phyloP scores from a whole-genome alignment of 352 stramenopile species.

The Hyphochytrium catenoides region DNA sequence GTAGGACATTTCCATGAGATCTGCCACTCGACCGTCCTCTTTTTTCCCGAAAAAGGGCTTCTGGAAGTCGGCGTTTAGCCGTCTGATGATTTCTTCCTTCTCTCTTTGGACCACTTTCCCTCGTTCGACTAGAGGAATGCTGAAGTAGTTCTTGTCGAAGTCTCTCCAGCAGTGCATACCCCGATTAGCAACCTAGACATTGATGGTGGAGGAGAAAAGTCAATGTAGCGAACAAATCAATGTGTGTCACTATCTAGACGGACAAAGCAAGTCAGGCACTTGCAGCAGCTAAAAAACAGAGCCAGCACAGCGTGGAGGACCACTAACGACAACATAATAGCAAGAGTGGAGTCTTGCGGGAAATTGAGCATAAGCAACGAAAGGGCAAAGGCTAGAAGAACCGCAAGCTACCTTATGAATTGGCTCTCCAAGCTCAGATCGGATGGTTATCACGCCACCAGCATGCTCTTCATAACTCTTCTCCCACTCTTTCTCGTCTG shows the following conservation, averaged over 20 bases:
- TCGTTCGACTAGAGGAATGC: conserved; percentile 33
- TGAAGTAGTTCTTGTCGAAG: conserved; percentile 63
- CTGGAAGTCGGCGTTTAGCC: conserved; percentile 58
- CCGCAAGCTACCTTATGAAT: too few relatives aligned
- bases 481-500: conserved; percentile 43
- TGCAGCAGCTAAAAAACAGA: too few relatives aligned
- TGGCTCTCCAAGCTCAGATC: conserved; percentile 48
- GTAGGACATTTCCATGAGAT: conserved; percentile 64
- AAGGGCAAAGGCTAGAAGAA: too few relatives aligned
- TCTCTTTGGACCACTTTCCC: conserved; percentile 29
- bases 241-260: too few relatives aligned
- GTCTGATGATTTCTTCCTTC: conserved; percentile 43
- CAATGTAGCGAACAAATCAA: too few relatives aligned
- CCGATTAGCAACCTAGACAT: conserved; percentile 49
- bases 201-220: too few relatives aligned
- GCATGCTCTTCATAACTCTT: conserved; percentile 32
- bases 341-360: too few relatives aligned
- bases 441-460: conserved; percentile 48
- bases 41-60: conserved; percentile 63
- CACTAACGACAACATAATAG: too few relatives aligned
- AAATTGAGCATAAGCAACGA: too few relatives aligned
- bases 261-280: too few relatives aligned
- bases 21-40: conserved; percentile 18
- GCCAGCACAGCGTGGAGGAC: too few relatives aligned
- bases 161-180: conserved; percentile 43